Base-by-base conservation (phyloP, 257 asterid species). In the Rubia yunnanensis region DNA sequence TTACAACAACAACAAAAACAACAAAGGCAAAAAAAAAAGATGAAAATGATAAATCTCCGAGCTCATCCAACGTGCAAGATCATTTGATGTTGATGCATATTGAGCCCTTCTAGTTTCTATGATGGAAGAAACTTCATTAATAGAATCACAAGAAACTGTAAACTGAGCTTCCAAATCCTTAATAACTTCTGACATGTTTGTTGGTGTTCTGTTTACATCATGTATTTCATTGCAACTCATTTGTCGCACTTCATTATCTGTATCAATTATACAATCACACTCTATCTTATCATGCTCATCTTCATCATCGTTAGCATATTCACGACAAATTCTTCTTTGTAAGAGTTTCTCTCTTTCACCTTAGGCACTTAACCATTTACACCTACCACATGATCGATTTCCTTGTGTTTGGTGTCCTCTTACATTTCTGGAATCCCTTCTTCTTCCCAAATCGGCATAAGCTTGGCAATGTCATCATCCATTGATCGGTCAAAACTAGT, bases 361-460 rank as follows among this genome's bases (percentile, higher is more conserved):
- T 70, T 83, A 68, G 71, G 39, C 6, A 66, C 61, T 74, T 82
- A 86, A 41, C 64, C 82, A 67, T 76, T 80, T 64, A 46, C 65
- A 32, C 64, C 76, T 65, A 38, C 38, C 69, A 76, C 74, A 46
- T 72, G 77, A 60, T 80, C 90, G 49, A 74, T 74, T 34, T 81
- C 98, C 73, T 89, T 97, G 32, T 80, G 79, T 67, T 87, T 97
- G 0, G 96, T 87, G 78, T 87, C 97, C 80, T 87, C 97, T 76
- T 89, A 97, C 28, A 89, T 76, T 70, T 89, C 96, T 30, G 96
- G 95, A 69, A 84, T 86, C 66, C 97, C 96, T 85, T 89, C 97
- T 76, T 81, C 89, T 75, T 89, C 90, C 44, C 86, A 80, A 53
- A 89, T 95, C 77, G 83, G 96, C 60, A 83, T 82, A 60, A 85